Percentiles rank a stretch among this genome's conserved stretches.
Evolutionary conservation across 2,329 filamentous ascomycete genomes (phyloP).

Genomic region (Trichophyton simii): DNA sequence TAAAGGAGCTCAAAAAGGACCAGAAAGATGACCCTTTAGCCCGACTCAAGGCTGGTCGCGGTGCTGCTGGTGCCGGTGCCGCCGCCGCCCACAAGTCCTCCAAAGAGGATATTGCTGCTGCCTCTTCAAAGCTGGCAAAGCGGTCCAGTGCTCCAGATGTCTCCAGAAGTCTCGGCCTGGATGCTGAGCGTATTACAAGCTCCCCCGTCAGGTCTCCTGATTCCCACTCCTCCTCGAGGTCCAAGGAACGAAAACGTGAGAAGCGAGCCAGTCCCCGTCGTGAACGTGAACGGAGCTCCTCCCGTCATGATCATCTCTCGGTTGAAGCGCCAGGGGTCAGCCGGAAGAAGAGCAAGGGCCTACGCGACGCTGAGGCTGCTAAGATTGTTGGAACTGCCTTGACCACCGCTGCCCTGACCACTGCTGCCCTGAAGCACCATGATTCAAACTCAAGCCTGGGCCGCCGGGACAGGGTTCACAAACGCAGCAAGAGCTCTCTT

Average conservation of each 20-base stretch:
- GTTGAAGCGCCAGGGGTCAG: slow-evolving; percentile 39
- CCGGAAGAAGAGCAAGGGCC: slow-evolving; percentile 42
- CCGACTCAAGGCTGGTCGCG: slow-evolving; percentile 53
- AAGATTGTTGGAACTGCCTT: slow-evolving; percentile 45
- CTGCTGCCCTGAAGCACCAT: slow-evolving; percentile 51
- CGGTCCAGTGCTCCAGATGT: slow-evolving; percentile 50
- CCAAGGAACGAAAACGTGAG: slow-evolving; percentile 42
- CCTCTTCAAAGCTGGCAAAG: slow-evolving; percentile 39
- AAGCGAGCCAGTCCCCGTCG: slow-evolving; percentile 39
- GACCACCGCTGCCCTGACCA: slow-evolving; percentile 47
- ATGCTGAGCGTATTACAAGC: slow-evolving; percentile 22
- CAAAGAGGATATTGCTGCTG: slow-evolving; percentile 37
- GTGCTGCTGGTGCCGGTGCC: no score
- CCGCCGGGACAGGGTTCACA: slow-evolving; percentile 27
- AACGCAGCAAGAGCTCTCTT: slow-evolving; percentile 40
- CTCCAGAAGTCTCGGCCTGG: slow-evolving; percentile 48
- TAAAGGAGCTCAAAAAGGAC: slow-evolving; percentile 82
- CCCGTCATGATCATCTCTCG: slow-evolving; percentile 37
- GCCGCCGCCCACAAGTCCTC: slow-evolving; percentile 50
- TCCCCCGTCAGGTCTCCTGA: slow-evolving; percentile 19
- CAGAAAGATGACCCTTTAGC: slow-evolving; percentile 60
- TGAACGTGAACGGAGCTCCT: slow-evolving; percentile 34
- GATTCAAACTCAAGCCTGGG: slow-evolving; percentile 50
- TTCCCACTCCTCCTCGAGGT: slow-evolving; percentile 30
- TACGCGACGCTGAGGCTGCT: slow-evolving; percentile 44